Evolutionary conservation across 192 early-diverging fungal species (phyloP), one percentile per base, ranked within the genome.

Genomic region (Pilaira anomala): DNA sequence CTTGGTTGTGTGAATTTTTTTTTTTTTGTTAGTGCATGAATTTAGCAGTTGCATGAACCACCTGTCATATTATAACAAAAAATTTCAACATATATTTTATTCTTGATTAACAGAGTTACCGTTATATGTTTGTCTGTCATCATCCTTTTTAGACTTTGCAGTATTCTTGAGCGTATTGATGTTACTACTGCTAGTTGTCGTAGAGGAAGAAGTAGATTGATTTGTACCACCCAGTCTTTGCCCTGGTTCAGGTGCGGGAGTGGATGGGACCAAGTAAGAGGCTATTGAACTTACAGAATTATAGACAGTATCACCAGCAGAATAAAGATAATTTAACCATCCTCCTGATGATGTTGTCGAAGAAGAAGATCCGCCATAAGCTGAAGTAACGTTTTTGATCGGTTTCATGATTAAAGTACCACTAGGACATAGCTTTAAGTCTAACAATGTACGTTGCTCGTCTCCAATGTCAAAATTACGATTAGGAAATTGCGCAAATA

Each of bases 341-440:
- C 44, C 36, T 18, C 42, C 30, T 5, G 19, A 24, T 14, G 33
- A 49, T 16, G 22, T 54, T 3, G 25, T 45, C 3, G 36, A 21
- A 30, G 45, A 21, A 30, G 45, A 3, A 41, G 33, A 9, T 36
- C 2, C 33, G 4, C 19, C 36, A 28, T 74, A 74, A 4, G 72
- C 72, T 2, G 51, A 18, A 22, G 55, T 53, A 3, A 68, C 50
- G 39, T 65, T 57, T 7, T 51, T 48, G 13, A 48, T 49, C 3
- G 66, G 33, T 19, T 74, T 74, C 72, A 74, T 74, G 50, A 74
- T 68, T 11, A 74, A 28, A 6, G 72, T 68, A 33, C 49, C 52
- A 48, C 61, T 64, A 4, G 72, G 72, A 1, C 36, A 26, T 18
- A 72, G 22, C 1, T 55, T 63, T 18, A 74, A 46, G n/a, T 63